Base-by-base conservation (phyloP, 306 rosid genomes). In the Adenanthera pavonina region DNA sequence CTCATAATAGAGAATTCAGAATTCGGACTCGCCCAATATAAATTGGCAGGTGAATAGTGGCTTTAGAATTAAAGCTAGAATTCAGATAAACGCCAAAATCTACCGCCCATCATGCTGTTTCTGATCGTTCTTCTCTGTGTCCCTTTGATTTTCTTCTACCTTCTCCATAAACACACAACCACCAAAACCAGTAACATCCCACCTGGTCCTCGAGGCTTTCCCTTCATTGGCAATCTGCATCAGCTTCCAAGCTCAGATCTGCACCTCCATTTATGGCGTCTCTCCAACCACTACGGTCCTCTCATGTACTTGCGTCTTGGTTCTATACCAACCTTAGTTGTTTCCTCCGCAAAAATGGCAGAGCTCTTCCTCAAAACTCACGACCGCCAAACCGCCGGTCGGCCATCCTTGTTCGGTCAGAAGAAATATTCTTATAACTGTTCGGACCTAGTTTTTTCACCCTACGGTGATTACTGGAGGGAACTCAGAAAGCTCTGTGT, bases 161-260 rank as follows among this genome's bases (percentile, higher is more conserved):
- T 85, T 0, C 6, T 77, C 15, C 78, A 41, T 74, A n/a, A 13
- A 19, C 30, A 71, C 43, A 76, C 46, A 48, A 76, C 38, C 60
- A 59, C 25, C 3, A 35, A 36, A 60, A 1, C 68, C 11, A 2
- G 75, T 40, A 38, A n/a, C 17, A 56, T 19, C 40, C 88, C 93
- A 17, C 94, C 94, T 0, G 80, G 88, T 40, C 97, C 97, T 62
- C 78, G 56, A n/a, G 66, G 70, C 7, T 90, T 92, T 76, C 97
- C 97, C 8, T 19, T 90, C 11, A 82, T 90, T 0, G 94, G 94
- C 1, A 88, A 92, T 69, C 67, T 92, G 0, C 94, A 87, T 83
- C 92, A 75, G 2, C 73, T 91, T 73, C 80, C 82, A 16, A 13
- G 17, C 38, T 75, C 78, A 36, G 54, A 61, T n/a, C 83, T 70